Conservation (phyloP, 352 stramenopile genomes). For the Phytophthora cactorum region DNA sequence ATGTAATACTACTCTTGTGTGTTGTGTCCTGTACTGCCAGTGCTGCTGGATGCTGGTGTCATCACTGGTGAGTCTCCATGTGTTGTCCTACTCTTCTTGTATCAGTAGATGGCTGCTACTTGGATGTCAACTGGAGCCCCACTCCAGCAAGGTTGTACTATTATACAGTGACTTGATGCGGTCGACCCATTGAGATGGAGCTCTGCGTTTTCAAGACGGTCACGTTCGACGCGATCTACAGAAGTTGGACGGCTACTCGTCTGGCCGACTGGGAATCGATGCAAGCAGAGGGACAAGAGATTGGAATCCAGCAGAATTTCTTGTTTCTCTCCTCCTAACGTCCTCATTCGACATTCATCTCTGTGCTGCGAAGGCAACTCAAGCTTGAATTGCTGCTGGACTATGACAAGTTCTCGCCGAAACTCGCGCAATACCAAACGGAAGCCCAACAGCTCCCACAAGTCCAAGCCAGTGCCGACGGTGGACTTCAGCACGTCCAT, state of each 20-base stretch:
- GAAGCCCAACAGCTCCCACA: slow-evolving; percentile 19
- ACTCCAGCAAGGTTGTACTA: not conserved
- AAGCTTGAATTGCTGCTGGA: slow-evolving; percentile 6
- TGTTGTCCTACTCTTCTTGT: slow-evolving; percentile 22
- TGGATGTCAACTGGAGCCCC: not conserved
- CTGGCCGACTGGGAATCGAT: not conserved
- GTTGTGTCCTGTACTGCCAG: slow-evolving; percentile 10
- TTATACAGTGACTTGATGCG: not conserved
- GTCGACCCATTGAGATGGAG: not conserved
- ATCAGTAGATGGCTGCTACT: slow-evolving; percentile 15
- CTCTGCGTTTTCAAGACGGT: not conserved
- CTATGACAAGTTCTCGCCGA: slow-evolving; percentile 27
- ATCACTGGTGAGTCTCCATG: slow-evolving; percentile 28
- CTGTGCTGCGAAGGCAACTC: not conserved
- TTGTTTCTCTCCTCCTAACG: not conserved
- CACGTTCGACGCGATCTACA: slow-evolving; percentile 14
- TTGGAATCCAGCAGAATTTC: slow-evolving; percentile 18
- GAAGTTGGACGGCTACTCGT: slow-evolving; percentile 23
- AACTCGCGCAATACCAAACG: slow-evolving; percentile 24
- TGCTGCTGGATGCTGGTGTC: slow-evolving; percentile 18
- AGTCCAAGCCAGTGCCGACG: not conserved
- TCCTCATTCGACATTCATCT: slow-evolving; percentile 34
- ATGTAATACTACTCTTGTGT: slow-evolving; percentile 30
- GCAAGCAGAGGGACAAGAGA: slow-evolving; percentile 28
- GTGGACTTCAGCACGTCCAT: slow-evolving; percentile 35